Evolutionary conservation across 305 asterid species (phyloP).

Genomic region (Nicotiana rustica): DNA sequence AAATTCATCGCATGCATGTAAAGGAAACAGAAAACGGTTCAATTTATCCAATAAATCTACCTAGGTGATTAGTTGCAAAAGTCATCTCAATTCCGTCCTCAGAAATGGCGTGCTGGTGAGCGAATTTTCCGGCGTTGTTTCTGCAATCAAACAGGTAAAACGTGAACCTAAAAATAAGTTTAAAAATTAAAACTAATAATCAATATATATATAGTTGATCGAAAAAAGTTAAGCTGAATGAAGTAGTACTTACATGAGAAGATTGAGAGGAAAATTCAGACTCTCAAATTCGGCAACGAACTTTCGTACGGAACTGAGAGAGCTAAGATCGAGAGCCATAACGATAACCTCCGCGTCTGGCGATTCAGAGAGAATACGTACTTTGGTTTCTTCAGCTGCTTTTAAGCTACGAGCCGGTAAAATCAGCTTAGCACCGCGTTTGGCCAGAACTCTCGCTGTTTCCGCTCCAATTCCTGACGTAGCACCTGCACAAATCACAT

Average conservation of each 20-base stretch:
- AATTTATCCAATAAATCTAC: constrained; percentile 47
- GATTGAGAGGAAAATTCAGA: constrained; percentile 78
- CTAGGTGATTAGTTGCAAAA: constrained; percentile 43
- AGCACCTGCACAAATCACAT: constrained; percentile 60
- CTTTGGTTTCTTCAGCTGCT: constrained; percentile 78
- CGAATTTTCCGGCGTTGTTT: constrained; percentile 48
- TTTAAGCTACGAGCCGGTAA: constrained; percentile 80
- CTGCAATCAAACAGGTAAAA: constrained; percentile 37
- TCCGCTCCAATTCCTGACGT: constrained; percentile 98
- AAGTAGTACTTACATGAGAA: constrained; percentile 68
- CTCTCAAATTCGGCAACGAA: constrained; percentile 70
- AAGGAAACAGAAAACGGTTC: background rate
- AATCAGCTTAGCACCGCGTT: constrained; percentile 79
- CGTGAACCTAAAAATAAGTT: background rate
- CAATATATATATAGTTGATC: background rate
- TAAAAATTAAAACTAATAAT: background rate
- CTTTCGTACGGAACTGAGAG: constrained; percentile 68
- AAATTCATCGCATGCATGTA: constrained; percentile 16
- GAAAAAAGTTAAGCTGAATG: background rate
- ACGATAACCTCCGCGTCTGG: constrained; percentile 73
- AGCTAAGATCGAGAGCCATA: constrained; percentile 90
- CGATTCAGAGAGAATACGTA: constrained; percentile 67
- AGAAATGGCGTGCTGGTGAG: constrained; percentile 35
- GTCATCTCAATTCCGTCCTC: constrained; percentile 39
- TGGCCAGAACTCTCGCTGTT: constrained; percentile 88